Base-by-base conservation (phyloP, 2,329 filamentous ascomycete species). In the Colletotrichum scovillei region DNA sequence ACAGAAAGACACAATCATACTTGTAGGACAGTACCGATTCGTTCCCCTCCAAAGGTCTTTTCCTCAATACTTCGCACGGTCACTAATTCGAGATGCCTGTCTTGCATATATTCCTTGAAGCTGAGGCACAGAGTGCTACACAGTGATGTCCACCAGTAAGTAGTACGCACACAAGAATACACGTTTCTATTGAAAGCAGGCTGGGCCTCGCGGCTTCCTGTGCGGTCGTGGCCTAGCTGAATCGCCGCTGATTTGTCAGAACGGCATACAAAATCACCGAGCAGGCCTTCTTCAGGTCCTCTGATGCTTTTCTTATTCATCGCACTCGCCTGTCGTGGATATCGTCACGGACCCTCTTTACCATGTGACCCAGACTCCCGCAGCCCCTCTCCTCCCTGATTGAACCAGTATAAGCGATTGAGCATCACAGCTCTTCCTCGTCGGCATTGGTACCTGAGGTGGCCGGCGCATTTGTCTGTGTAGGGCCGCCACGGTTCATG, bases 401-500 rank as follows among this genome's bases (percentile, higher is more conserved):
- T 16, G 38, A 42, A 19, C 38, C 28, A 24, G n/a, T 12, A 16
- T n/a, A 46, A 53, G 6, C 4, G 16, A 30, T 53, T n/a, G 9
- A 22, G 26, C 30, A 56, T 73, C 32, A 74, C 26, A 74, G 19
- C 22, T 75, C 73, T 46, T 75, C 73, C 42, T 75, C 73, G 7
- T 75, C 73, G 6, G 26, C 62, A 22, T 69, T 53, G 11, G 22
- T 19, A 63, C 24, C 56, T 11, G 35, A 66, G 7, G 26, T 7
- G 16, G 24, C 32, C 16, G 62, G n/a, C 28, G 35, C 32, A 16
- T 60, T 53, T 28, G 30, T 35, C 49, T 38, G 57, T 8, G 60
- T 24, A 16, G 57, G 28, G 12, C 30, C 28, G 26, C 24, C n/a
- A 46, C 14, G 42, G 46, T 67, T 63, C 42, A 55, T 5, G 11